These are phyloP conservation scores for Yamadazyma atmosphaerica DNA, from an alignment of 1,139 yeast genomes.

Conservation along the genomic window DNA sequence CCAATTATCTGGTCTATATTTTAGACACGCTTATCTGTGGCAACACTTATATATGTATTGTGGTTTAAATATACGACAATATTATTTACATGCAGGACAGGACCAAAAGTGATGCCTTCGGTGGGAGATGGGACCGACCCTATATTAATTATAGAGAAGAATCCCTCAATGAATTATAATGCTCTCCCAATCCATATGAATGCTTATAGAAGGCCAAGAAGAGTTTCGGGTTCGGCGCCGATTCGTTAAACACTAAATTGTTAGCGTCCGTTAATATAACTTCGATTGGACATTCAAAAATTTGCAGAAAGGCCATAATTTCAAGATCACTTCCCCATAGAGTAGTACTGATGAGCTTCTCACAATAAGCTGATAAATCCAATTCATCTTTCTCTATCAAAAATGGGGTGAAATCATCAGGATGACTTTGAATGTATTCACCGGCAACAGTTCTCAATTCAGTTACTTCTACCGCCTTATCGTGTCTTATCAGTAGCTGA, in stretches of 20 bases:
- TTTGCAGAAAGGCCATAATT: slow-evolving; percentile 72
- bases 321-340: slow-evolving; percentile 98
- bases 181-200: slow-evolving; percentile 89
- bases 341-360: slow-evolving; percentile 67
- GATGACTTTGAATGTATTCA: slow-evolving; percentile 58
- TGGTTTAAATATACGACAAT: background rate
- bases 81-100: background rate
- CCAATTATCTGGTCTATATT: too few relatives aligned
- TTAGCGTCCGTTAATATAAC: slow-evolving; percentile 78
- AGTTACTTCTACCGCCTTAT: slow-evolving; percentile 33
- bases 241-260: slow-evolving; percentile 57
- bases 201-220: slow-evolving; percentile 82
- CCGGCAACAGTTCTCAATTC: slow-evolving; percentile 69
- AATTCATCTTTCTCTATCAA: slow-evolving; percentile 70
- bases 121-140: too few relatives aligned
- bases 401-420: slow-evolving; percentile 77
- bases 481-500: slow-evolving; percentile 49
- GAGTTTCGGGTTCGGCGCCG: slow-evolving; percentile 50
- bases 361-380: slow-evolving; percentile 69
- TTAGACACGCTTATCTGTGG: background rate
- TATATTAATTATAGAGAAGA: background rate
- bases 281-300: slow-evolving; percentile 68
- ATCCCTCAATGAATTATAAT: slow-evolving; percentile 74
- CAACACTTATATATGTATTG: background rate
- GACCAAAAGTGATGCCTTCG: background rate